phyloP scores from a whole-genome alignment of 345 rosid species.

The Chamaenerion angustifolium region DNA sequence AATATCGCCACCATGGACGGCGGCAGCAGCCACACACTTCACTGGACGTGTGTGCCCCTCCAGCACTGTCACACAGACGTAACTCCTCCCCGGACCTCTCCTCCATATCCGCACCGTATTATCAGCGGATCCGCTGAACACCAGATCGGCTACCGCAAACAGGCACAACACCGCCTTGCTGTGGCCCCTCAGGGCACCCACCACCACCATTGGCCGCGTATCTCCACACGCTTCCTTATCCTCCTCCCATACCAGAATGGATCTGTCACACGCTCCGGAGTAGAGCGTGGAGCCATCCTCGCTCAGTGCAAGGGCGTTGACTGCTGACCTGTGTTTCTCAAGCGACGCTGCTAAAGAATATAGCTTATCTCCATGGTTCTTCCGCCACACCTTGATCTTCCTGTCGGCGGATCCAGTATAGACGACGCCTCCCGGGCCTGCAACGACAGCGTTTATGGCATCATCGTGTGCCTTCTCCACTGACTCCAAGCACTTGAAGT shows the following conservation, averaged over 20 bases:
- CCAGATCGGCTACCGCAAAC: slow-evolving; percentile 31
- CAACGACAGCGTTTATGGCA: slow-evolving; percentile 47
- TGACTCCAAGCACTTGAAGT: slow-evolving; percentile 54
- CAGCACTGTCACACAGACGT: slow-evolving; percentile 38
- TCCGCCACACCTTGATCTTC: slow-evolving; percentile 53
- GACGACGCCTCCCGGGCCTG: slow-evolving; percentile 38
- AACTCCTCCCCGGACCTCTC: slow-evolving; percentile 23
- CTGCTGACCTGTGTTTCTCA: slow-evolving; percentile 51
- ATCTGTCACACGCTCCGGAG: slow-evolving; percentile 71
- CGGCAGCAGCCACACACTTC: slow-evolving; percentile 39
- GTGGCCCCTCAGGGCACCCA: slow-evolving; percentile 71
- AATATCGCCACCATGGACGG: slow-evolving; percentile 9
- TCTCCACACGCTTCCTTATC: slow-evolving; percentile 6
- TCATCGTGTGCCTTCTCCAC: slow-evolving; percentile 52
- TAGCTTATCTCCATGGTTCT: slow-evolving; percentile 12
- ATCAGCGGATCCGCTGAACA: slow-evolving; percentile 68
- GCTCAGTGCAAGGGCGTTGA: slow-evolving; percentile 59
- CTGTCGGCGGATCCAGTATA: slow-evolving; percentile 72
- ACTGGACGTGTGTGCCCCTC: slow-evolving; percentile 55
- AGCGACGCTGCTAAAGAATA: slow-evolving; percentile 31
- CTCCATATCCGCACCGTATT: slow-evolving; percentile 51
- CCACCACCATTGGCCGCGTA: slow-evolving; percentile 24
- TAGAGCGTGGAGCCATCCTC: slow-evolving; percentile 42
- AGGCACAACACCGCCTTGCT: slow-evolving; percentile 51
- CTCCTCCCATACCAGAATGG: slow-evolving; percentile 64